phyloP scores from a whole-genome alignment of 805 yeast species.

The Saccharomycopsis capsularis region DNA sequence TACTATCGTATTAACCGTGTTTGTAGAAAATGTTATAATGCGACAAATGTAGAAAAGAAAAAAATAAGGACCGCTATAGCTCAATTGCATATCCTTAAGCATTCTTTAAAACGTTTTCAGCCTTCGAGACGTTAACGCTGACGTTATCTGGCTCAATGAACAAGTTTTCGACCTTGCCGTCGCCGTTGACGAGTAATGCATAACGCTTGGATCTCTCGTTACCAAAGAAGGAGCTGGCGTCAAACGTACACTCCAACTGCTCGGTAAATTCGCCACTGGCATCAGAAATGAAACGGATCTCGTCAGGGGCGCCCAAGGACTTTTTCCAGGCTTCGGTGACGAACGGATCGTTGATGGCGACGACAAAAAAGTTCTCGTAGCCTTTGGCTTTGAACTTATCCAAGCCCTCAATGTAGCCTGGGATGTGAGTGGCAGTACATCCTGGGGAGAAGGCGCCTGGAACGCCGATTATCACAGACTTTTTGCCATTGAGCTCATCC shows the following conservation, averaged over 20 bases:
- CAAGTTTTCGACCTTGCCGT: slow-evolving; percentile 55
- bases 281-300: slow-evolving; percentile 64
- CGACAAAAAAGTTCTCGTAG: slow-evolving; percentile 51
- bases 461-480: slow-evolving; percentile 49
- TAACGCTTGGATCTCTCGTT: slow-evolving; percentile 67
- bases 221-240: slow-evolving; percentile 73
- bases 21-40: too few species aligned
- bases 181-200: slow-evolving; percentile 54
- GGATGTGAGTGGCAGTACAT: slow-evolving; percentile 65
- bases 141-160: slow-evolving; percentile 80
- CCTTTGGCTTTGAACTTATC: slow-evolving; percentile 58
- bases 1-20: too few species aligned
- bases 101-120: slow-evolving; percentile 32
- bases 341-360: slow-evolving; percentile 82
- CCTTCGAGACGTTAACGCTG: slow-evolving; percentile 47
- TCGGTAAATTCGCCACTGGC: slow-evolving; percentile 67
- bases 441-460: slow-evolving; percentile 82
- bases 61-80: too few species aligned
- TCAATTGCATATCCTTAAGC: too few species aligned
- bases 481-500: slow-evolving; percentile 29
- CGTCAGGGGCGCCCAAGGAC: slow-evolving; percentile 29
- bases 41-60: too few species aligned
- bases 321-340: slow-evolving; percentile 79
- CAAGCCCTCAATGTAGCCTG: slow-evolving; percentile 56
- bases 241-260: slow-evolving; percentile 61